A percentile compares a stretch with the other conserved stretches of the same genome.
phyloP scores from a whole-genome alignment of 306 rosid species.

The Nissolia schottii region DNA sequence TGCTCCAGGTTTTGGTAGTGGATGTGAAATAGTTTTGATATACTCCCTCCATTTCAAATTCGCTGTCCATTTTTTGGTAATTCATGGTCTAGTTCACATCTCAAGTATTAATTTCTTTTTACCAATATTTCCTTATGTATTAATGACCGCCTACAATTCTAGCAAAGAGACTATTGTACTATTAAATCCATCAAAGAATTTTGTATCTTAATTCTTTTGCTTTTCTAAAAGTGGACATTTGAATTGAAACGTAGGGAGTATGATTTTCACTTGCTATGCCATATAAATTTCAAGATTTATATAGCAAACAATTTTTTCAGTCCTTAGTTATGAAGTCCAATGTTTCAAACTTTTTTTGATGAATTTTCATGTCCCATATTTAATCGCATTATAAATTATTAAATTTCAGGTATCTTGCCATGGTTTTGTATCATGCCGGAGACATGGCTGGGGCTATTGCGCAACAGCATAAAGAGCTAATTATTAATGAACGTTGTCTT shows the following conservation, averaged over 20 bases:
- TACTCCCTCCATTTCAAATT: too few species aligned
- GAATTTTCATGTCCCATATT: neutral
- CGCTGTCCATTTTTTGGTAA: too few species aligned
- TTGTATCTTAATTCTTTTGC: too few species aligned
- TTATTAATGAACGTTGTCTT: slow-evolving; percentile 81
- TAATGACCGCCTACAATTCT: too few species aligned
- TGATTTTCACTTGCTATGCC: neutral
- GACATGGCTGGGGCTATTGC: slow-evolving; percentile 81
- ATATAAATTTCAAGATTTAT: neutral
- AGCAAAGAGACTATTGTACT: too few species aligned
- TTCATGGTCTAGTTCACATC: too few species aligned
- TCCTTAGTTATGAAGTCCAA: neutral
- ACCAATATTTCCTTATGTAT: too few species aligned
- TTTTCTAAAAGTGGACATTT: too few species aligned
- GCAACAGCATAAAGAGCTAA: slow-evolving; percentile 77
- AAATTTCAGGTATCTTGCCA: slow-evolving; percentile 80
- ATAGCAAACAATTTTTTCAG: neutral
- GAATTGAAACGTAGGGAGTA: too few species aligned
- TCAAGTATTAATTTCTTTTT: too few species aligned
- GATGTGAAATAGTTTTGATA: neutral
- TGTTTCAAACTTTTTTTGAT: neutral
- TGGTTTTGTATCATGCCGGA: slow-evolving; percentile 85
- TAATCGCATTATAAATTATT: neutral
- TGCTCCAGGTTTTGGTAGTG: neutral
- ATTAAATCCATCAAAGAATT: too few species aligned